Percentiles rank a stretch among this genome's conserved stretches.
phyloP scores from a whole-genome alignment of 2,329 filamentous ascomycete genomes.

The Verticillium nubilum region DNA sequence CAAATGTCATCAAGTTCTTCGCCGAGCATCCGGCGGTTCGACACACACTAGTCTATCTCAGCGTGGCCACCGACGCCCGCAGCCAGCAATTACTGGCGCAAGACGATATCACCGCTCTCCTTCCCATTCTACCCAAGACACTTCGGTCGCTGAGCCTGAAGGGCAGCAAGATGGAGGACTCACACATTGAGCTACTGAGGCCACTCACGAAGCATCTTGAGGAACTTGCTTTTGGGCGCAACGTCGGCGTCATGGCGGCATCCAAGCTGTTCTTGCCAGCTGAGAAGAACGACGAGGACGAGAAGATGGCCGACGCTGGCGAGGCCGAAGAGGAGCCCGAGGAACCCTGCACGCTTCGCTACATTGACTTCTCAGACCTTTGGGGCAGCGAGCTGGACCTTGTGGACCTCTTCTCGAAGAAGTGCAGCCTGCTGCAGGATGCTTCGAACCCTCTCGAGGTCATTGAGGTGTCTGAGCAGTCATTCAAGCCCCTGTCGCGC shows the following conservation, averaged over 20 bases:
- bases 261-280: slow-evolving; percentile 57
- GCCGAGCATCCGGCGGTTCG: slow-evolving; percentile 64
- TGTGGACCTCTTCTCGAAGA: slow-evolving; percentile 42
- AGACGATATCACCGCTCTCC: slow-evolving; percentile 57
- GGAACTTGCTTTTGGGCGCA: slow-evolving; percentile 68
- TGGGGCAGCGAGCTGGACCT: slow-evolving; percentile 56
- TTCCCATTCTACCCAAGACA: slow-evolving; percentile 60
- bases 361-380: slow-evolving; percentile 72
- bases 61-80: slow-evolving; percentile 65
- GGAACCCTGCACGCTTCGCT: slow-evolving; percentile 58
- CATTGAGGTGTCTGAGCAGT: slow-evolving; percentile 66
- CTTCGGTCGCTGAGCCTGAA: slow-evolving; percentile 72
- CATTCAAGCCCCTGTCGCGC: slow-evolving; percentile 60
- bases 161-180: slow-evolving; percentile 62
- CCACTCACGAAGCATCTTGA: slow-evolving; percentile 67
- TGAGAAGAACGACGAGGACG: slow-evolving; percentile 16
- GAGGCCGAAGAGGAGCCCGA: slow-evolving; percentile 29
- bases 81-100: slow-evolving; percentile 66
- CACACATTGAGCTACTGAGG: slow-evolving; percentile 58
- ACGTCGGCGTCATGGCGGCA: slow-evolving; percentile 60
- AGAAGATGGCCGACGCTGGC: slow-evolving; percentile 15
- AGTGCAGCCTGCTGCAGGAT: slow-evolving; percentile 50
- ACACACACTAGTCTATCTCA: slow-evolving; percentile 62
- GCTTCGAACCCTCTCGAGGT: slow-evolving; percentile 67
- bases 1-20: slow-evolving; percentile 65